Evolutionary conservation across 352 stramenopile genomes (phyloP).

Genomic region (Globisporangium sylvaticum): DNA sequence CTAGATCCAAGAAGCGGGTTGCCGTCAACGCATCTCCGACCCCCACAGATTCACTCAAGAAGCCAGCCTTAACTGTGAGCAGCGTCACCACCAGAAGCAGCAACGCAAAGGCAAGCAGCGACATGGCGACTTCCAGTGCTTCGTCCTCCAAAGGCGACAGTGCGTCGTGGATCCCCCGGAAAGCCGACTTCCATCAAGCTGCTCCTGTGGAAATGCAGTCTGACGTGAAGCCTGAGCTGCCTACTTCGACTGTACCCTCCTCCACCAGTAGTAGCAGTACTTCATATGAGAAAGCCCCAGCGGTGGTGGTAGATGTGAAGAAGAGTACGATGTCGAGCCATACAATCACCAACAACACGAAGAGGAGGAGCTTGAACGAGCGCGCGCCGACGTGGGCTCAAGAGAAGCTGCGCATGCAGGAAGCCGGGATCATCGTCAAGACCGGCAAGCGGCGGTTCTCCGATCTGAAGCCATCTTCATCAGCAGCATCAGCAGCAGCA

Average conservation of each 20-base stretch:
- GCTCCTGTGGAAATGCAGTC: neutral
- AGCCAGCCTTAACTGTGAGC: neutral
- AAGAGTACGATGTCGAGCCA: too few species aligned
- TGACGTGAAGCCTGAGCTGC: neutral
- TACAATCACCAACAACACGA: neutral
- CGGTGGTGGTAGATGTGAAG: neutral
- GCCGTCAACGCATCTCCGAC: neutral
- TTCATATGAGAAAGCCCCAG: too few species aligned
- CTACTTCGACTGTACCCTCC: neutral
- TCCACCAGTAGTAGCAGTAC: neutral
- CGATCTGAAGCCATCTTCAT: neutral
- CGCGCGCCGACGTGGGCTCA: slow-evolving; percentile 35
- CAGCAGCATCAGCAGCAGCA: neutral
- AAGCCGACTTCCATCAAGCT: slow-evolving; percentile 8
- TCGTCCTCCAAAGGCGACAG: neutral
- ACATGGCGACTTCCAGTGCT: neutral
- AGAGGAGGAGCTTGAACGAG: neutral
- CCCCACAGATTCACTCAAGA: neutral
- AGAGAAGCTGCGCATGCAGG: slow-evolving; percentile 29
- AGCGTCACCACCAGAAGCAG: neutral
- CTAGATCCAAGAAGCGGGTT: neutral
- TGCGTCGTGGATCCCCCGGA: slow-evolving; percentile 8
- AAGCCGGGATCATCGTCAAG: neutral
- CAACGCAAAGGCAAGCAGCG: neutral
- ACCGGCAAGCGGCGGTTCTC: neutral